Conservation (phyloP, 768 basidiomycete genomes). For the Astraeus odoratus region DNA sequence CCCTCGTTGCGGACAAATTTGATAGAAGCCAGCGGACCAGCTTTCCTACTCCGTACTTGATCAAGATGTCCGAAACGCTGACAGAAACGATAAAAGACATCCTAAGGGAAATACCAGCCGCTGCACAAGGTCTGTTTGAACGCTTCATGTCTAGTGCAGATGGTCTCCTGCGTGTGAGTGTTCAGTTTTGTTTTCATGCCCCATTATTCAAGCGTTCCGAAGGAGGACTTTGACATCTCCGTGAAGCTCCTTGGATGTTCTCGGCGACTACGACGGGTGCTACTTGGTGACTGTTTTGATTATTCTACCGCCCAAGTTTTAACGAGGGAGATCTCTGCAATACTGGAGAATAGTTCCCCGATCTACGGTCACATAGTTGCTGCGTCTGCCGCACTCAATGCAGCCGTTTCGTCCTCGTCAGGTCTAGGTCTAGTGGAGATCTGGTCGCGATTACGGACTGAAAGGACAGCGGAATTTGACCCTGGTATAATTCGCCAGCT, state of each 20-base stretch:
- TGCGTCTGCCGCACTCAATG: conserved; percentile 35
- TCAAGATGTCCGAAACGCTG: conserved; percentile 4
- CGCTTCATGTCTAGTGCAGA: conserved; percentile 11
- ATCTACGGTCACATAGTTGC: conserved; percentile 27
- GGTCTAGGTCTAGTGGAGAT: conserved; percentile 69
- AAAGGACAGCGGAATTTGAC: conserved; percentile 10
- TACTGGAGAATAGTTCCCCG: conserved; percentile 30
- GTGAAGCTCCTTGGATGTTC: conserved; percentile 32
- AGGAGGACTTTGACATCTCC: conserved; percentile 30
- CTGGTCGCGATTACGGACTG: conserved; percentile 47
- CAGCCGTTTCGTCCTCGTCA: conserved; percentile 50
- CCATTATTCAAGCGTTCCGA: neutral
- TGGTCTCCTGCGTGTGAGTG: conserved; percentile 19
- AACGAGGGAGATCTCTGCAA: conserved; percentile 43
- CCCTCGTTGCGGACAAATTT: conserved; percentile 31
- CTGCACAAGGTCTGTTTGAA: conserved; percentile 15
- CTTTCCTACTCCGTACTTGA: neutral
- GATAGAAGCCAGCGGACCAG: conserved; percentile 11
- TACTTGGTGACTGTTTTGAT: conserved; percentile 40
- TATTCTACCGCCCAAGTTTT: conserved; percentile 62
- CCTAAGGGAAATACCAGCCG: conserved; percentile 14
- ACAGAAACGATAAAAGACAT: conserved; percentile 12
- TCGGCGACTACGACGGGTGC: conserved; percentile 38
- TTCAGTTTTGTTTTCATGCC: neutral
- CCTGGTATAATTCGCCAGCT: conserved; percentile 16